Conservation (phyloP, 257 asterid genomes). For the Forsythia viridissima region DNA sequence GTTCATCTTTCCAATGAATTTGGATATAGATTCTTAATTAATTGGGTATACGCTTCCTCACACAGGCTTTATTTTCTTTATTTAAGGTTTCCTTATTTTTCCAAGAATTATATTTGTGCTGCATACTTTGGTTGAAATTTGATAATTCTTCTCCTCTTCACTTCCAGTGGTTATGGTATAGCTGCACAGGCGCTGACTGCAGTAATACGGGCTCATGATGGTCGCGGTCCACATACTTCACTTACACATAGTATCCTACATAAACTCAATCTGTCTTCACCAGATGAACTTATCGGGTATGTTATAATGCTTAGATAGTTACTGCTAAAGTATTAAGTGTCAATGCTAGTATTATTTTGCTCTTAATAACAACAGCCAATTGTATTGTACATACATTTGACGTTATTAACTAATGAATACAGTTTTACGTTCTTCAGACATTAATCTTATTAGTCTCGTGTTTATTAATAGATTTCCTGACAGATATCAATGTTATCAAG, state of each 20-base stretch:
- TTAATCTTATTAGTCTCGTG: neutral
- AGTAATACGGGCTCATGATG: conserved; percentile 76
- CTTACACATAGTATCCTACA: conserved; percentile 52
- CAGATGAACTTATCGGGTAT: conserved; percentile 87
- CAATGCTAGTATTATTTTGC: neutral
- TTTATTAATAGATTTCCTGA: neutral
- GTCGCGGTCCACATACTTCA: conserved; percentile 74
- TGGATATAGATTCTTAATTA: neutral
- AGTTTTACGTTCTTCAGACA: neutral
- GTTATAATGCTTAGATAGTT: conserved; percentile 20
- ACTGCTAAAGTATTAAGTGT: neutral
- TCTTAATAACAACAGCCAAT: neutral
- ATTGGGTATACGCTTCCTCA: neutral
- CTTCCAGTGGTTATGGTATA: conserved; percentile 86
- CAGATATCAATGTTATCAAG: neutral
- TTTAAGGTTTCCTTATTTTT: neutral
- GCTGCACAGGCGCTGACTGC: conserved; percentile 89
- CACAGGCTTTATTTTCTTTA: neutral
- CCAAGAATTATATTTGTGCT: neutral
- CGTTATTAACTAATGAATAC: neutral
- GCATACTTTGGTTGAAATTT: neutral
- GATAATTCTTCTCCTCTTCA: conserved; percentile 13
- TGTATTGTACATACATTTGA: neutral
- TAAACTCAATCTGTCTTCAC: conserved; percentile 61
- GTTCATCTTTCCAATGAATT: neutral